Base-by-base conservation (phyloP, 805 yeast genomes). In the Saccharomycopsis amapae region DNA sequence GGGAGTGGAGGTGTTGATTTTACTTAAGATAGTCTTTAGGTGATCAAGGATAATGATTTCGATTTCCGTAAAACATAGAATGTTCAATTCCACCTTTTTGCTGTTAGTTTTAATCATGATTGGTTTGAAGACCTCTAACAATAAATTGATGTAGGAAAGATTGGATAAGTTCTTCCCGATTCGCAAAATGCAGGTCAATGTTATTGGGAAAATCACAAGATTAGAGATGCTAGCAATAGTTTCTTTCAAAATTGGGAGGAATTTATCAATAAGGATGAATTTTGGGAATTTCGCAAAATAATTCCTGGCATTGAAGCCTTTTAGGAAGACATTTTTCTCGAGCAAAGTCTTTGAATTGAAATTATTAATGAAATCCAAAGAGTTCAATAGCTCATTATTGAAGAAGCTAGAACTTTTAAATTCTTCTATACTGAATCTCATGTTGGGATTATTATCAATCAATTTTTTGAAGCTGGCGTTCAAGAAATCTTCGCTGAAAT, bases 291-390 rank as follows among this genome's bases (percentile, higher is more conserved):
- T 71, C 5, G 71, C 68, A 22, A 80, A 58, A 18, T 78, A 64
- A 3, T 64, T 63, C 17, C 50, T 37, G n/a, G 38, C 18, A 19
- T 75, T 62, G 44, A 90, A 67, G 1, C 87, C 87, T 44, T 73
- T 73, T 53, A 89, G 68, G 58, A 87, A 87, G 1, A 77, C 67
- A 20, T 75, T 60, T 55, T 81, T 82, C 48, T 90, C 97, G 15
- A 71, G 72, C 5, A 69, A 66, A 2, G 80, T 65, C 54, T 84
- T 81, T 0, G 95, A 84, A 7, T 88, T 77, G 51, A 85, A 79
- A 46, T 85, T 93, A 58, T 90, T 97, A 38, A 90, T 62, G 55
- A 83, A 81, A 60, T 81, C 78, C 67, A 90, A 71, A 2, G 94
- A 81, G 56, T 83, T 81, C 42, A 90, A 78, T 41, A 88, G 66